Percentiles rank a stretch among this genome's conserved stretches.
Evolutionary conservation across 495 filamentous ascomycete species (phyloP).

Genomic region (Lepidopterella palustris): DNA sequence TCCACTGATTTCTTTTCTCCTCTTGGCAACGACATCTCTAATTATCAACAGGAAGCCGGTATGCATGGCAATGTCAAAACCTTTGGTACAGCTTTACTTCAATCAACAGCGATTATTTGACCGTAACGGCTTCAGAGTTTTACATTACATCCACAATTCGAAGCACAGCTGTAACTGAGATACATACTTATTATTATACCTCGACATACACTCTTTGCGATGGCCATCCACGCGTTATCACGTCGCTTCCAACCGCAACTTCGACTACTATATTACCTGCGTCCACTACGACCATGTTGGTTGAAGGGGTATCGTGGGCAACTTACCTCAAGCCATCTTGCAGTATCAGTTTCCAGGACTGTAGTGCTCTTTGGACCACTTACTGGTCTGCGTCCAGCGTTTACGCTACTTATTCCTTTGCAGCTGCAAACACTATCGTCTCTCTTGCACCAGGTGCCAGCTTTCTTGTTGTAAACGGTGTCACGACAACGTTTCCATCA

Average conservation of each 20-base stretch:
- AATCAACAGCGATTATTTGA: constrained; percentile 7
- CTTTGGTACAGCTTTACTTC: constrained; percentile 8
- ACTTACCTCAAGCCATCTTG: constrained; percentile 7
- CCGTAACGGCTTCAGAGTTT: constrained; percentile 1
- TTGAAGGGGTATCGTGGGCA: constrained; percentile 1
- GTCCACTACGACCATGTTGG: constrained; percentile 11
- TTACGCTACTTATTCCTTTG: constrained; percentile 11
- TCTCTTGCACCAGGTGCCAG: constrained; percentile 6
- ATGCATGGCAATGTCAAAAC: constrained; percentile 17
- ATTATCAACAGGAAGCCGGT: background rate
- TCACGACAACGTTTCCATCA: constrained; percentile 10
- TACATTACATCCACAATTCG: constrained; percentile 9
- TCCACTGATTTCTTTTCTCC: background rate
- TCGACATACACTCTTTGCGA: constrained; percentile 18
- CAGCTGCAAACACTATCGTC: constrained; percentile 9
- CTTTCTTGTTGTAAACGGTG: constrained; percentile 5
- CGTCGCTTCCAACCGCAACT: constrained; percentile 13
- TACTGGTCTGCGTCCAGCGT: constrained; percentile 16
- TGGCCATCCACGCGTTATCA: constrained; percentile 17
- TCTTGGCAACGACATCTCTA: background rate
- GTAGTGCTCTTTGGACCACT: constrained; percentile 8
- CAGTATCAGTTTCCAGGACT: constrained; percentile 12
- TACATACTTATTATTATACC: constrained; percentile 13
- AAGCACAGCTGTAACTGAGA: constrained; percentile 5
- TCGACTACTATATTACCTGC: constrained; percentile 9